Percentiles rank a stretch among this genome's conserved stretches.
These are phyloP conservation scores for Adenanthera pavonina DNA, from an alignment of 306 rosid species.

Conservation along the genomic window DNA sequence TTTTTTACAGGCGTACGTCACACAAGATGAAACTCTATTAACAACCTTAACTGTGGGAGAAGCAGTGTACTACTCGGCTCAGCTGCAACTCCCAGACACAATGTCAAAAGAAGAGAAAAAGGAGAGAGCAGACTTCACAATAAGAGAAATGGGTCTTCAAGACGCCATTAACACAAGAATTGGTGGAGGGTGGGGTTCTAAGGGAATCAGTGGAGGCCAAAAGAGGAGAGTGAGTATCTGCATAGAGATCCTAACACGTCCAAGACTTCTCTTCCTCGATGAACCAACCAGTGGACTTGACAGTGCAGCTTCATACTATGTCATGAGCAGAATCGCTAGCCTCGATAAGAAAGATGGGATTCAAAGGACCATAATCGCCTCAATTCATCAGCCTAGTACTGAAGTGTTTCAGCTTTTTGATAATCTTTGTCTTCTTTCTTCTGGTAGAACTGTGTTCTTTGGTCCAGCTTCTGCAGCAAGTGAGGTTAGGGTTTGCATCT, in stretches of 20 bases:
- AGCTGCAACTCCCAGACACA: conserved; percentile 35
- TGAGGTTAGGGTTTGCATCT: conserved; percentile 37
- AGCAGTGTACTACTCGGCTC: conserved; percentile 44
- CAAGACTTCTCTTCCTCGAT: conserved; percentile 72
- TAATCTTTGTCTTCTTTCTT: conserved; percentile 57
- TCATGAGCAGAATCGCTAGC: conserved; percentile 56
- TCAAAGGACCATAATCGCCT: conserved; percentile 49
- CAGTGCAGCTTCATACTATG: conserved; percentile 76
- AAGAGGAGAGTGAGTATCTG: conserved; percentile 80
- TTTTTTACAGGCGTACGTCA: conserved; percentile 36
- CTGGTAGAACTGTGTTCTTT: conserved; percentile 54
- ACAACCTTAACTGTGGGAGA: conserved; percentile 39
- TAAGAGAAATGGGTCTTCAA: conserved; percentile 44
- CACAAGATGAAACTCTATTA: conserved; percentile 38
- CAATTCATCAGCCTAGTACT: conserved; percentile 67
- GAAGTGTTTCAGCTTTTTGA: conserved; percentile 63
- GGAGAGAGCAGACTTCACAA: conserved; percentile 39
- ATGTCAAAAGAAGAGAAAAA: conserved; percentile 40
- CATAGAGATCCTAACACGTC: conserved; percentile 68
- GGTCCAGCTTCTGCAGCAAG: conserved; percentile 59
- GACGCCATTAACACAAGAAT: conserved; percentile 42
- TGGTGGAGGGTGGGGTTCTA: conserved; percentile 30
- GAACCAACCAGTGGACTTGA: conserved; percentile 88
- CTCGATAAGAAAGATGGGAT: conserved; percentile 25
- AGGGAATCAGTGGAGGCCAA: conserved; percentile 46